These are phyloP conservation scores for Stagonosporopsis vannaccii DNA, from an alignment of 2,329 filamentous ascomycete species.

Conservation along the genomic window DNA sequence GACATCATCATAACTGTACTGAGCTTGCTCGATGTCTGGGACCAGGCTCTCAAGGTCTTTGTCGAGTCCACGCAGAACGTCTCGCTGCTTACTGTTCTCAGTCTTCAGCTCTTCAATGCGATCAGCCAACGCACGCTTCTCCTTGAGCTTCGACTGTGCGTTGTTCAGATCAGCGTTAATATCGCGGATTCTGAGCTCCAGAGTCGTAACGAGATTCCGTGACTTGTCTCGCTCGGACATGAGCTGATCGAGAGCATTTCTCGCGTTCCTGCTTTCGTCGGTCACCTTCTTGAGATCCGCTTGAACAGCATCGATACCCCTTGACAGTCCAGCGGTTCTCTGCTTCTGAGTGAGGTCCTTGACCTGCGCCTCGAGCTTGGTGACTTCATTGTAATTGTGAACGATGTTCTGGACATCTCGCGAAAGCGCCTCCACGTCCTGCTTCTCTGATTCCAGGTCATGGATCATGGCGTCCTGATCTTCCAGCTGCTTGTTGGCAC, in stretches of 20 bases:
- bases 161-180: conserved; percentile 74
- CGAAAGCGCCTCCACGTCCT: conserved; percentile 76
- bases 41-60: conserved; percentile 75
- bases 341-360: conserved; percentile 78
- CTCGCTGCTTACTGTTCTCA: conserved; percentile 72
- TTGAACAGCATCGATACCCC: conserved; percentile 84
- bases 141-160: conserved; percentile 78
- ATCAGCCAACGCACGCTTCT: conserved; percentile 73
- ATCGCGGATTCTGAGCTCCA: conserved; percentile 82
- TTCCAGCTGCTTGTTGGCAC: conserved; percentile 57
- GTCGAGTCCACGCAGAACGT: conserved; percentile 73
- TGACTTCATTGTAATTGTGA: conserved; percentile 75
- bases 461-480: conserved; percentile 72
- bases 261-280: conserved; percentile 71
- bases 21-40: conserved; percentile 78
- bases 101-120: conserved; percentile 78
- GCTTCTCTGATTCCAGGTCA: conserved; percentile 68
- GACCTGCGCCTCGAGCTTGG: conserved; percentile 75
- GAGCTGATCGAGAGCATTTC: conserved; percentile 70
- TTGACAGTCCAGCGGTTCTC: conserved; percentile 67
- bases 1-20: conserved; percentile 78
- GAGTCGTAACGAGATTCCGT: conserved; percentile 69
- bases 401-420: conserved; percentile 80
- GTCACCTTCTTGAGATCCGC: conserved; percentile 72
- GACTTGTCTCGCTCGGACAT: conserved; percentile 74